Conservation (phyloP, 345 rosid genomes). For the Populus ilicifolia region DNA sequence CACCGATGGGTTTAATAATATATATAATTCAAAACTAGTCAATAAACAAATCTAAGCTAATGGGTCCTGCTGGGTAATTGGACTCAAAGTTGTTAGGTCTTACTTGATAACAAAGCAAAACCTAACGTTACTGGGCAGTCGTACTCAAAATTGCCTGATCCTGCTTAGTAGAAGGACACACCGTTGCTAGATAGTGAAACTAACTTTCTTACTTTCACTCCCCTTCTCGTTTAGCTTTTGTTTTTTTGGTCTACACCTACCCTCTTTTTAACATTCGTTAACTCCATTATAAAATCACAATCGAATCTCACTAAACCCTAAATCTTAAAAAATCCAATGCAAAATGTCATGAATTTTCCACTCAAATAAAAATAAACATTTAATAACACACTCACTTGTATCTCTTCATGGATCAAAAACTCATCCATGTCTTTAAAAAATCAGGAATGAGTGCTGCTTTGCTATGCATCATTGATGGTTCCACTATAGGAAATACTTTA, state of each 20-base stretch:
- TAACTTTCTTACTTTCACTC: constrained; percentile 14
- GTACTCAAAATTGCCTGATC: no score
- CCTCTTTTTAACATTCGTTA: constrained; percentile 53
- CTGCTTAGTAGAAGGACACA: no score
- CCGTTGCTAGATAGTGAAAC: rapidly evolving
- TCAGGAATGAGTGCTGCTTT: not conserved
- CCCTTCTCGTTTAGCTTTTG: constrained; percentile 47
- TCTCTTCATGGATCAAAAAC: not conserved
- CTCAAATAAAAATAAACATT: not conserved
- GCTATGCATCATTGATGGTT: no score
- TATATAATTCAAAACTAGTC: no score
- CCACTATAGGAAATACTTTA: no score
- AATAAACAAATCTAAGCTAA: no score
- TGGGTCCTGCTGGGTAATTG: no score
- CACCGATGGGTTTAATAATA: no score
- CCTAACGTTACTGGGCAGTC: no score
- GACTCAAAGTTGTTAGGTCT: no score
- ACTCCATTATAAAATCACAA: constrained; percentile 44
- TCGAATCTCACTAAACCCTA: constrained; percentile 24
- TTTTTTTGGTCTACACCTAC: constrained; percentile 66
- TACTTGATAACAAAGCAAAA: no score
- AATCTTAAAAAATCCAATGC: constrained; percentile 14
- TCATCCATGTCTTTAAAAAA: constrained; percentile 11
- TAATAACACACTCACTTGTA: not conserved
- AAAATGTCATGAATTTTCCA: not conserved